A percentile compares a stretch with the other conserved stretches of the same genome.
Evolutionary conservation across 148 eudicot species (phyloP).

Genomic region (Heliosperma pusillum): DNA sequence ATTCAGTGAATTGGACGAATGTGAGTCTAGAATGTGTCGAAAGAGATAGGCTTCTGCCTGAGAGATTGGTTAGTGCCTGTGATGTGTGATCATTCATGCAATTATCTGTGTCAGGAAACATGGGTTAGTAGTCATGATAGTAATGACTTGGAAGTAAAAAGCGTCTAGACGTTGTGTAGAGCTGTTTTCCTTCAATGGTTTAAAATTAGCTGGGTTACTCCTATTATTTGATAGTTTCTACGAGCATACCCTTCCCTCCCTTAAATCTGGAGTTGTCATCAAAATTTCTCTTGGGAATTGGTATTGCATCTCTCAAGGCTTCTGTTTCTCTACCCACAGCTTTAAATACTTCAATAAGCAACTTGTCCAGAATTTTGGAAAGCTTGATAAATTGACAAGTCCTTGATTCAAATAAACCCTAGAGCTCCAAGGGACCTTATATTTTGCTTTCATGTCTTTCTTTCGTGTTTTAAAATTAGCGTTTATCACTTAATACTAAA

Average conservation of each 20-base stretch:
- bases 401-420: conserved; percentile 61
- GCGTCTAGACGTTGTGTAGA: not conserved
- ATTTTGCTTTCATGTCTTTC: not conserved
- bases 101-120: not conserved
- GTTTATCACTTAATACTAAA: no score
- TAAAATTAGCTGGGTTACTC: not conserved
- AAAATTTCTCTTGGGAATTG: conserved; percentile 3
- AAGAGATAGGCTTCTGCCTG: not conserved
- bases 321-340: conserved; percentile 43
- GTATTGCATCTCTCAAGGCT: conserved; percentile 7
- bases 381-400: conserved; percentile 40
- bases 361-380: conserved; percentile 27
- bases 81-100: not conserved
- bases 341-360: conserved; percentile 49
- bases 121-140: not conserved
- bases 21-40: not conserved
- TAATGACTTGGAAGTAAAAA: not conserved
- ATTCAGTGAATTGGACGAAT: not conserved
- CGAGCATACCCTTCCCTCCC: not conserved
- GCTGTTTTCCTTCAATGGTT: not conserved
- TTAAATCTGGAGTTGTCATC: not conserved
- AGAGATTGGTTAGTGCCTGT: no score
- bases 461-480: no score
- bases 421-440: conserved; percentile 53
- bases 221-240: conserved; percentile 3